Evolutionary conservation across 495 filamentous ascomycete genomes (phyloP).

Genomic region (Pyrenula aspistea): DNA sequence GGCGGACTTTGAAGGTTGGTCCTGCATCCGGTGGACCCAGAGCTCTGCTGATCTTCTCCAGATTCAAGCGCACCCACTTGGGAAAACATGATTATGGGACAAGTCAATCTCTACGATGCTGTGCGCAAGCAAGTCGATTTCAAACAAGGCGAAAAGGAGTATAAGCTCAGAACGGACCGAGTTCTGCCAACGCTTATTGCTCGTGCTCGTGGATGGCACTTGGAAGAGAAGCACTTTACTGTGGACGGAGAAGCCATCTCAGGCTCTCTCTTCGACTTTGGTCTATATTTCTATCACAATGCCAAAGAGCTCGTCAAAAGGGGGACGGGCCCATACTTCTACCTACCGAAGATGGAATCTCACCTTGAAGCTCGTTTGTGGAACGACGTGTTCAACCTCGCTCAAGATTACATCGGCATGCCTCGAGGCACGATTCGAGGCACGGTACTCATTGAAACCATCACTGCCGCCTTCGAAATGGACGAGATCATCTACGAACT

Average conservation of each 20-base stretch:
- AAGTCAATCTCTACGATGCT: constrained; percentile 97
- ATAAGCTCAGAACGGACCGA: constrained; percentile 88
- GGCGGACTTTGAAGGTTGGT: constrained; percentile 92
- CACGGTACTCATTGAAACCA: constrained; percentile 97
- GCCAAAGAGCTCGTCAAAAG: constrained; percentile 75
- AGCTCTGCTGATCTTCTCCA: constrained; percentile 19
- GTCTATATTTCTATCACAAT: constrained; percentile 99
- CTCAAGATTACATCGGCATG: constrained; percentile 84
- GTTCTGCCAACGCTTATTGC: constrained; percentile 72
- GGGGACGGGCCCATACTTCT: constrained; percentile 92
- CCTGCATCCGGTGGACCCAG: background rate
- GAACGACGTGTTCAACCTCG: constrained; percentile 98
- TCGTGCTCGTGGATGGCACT: constrained; percentile 82
- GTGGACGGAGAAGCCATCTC: constrained; percentile 94
- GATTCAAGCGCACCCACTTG: constrained; percentile 96
- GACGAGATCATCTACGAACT: constrained; percentile 99
- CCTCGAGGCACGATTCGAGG: constrained; percentile 85
- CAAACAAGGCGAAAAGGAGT: constrained; percentile 88
- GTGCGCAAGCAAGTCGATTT: constrained; percentile 93
- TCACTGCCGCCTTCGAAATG: constrained; percentile 99
- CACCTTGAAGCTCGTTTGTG: constrained; percentile 94
- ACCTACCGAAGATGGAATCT: constrained; percentile 99
- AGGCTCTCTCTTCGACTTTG: constrained; percentile 91
- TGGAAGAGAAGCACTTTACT: constrained; percentile 97
- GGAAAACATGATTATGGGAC: constrained; percentile 99